Percentiles rank a stretch among this genome's conserved stretches.
phyloP scores from a whole-genome alignment of 129 eudicot genomes.

The Cynara cardunculus region DNA sequence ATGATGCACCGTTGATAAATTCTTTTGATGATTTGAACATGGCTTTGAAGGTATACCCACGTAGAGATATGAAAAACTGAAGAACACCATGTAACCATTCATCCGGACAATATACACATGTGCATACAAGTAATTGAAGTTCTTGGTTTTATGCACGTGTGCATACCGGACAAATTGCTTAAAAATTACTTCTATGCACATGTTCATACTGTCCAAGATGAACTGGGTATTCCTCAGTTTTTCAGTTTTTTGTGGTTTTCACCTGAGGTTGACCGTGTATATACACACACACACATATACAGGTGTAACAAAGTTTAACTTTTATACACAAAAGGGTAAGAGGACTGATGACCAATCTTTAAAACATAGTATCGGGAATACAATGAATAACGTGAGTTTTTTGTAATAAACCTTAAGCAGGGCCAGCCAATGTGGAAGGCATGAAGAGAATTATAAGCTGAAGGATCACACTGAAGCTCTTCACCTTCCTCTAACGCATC shows the following conservation, averaged over 20 bases:
- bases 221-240: too few species aligned
- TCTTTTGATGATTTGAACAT: background rate
- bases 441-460: constrained; percentile 92
- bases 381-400: background rate
- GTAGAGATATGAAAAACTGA: too few species aligned
- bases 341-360: background rate
- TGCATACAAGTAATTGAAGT: too few species aligned
- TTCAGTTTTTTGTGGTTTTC: too few species aligned
- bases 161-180: too few species aligned
- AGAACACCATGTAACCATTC: too few species aligned
- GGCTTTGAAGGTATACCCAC: background rate
- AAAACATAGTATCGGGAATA: background rate
- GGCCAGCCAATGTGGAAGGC: constrained; percentile 97
- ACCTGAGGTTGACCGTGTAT: too few species aligned
- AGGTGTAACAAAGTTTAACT: background rate
- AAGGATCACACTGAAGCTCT: constrained; percentile 92
- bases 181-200: too few species aligned
- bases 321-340: background rate
- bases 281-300: too few species aligned
- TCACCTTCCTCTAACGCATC: constrained; percentile 89
- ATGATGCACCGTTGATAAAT: background rate
- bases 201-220: too few species aligned
- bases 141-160: too few species aligned
- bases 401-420: constrained; percentile 60
- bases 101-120: too few species aligned